Evolutionary conservation across 169 alveolate species (phyloP).

Genomic region (Plasmodium ovale): DNA sequence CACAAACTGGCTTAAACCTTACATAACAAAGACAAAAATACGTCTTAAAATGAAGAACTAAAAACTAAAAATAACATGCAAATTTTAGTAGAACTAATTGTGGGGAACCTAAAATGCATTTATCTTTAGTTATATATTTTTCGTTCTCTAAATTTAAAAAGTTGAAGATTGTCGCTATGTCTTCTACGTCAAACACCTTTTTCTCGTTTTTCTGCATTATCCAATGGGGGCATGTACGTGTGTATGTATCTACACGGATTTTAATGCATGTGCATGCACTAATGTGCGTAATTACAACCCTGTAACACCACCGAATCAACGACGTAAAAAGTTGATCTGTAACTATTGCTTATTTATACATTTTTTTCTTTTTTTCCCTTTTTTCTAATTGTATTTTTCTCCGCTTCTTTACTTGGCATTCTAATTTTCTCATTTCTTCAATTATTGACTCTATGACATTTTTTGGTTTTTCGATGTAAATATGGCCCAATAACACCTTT

Average conservation of each 20-base stretch:
- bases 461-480: conserved; percentile 58
- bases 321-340: neutral
- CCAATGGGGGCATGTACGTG: neutral
- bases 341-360: neutral
- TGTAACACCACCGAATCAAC: neutral
- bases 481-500: conserved; percentile 47
- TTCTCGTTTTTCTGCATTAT: conserved; percentile 2
- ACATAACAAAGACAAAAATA: neutral
- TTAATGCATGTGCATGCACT: neutral
- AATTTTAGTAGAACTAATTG: neutral
- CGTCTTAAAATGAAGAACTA: neutral
- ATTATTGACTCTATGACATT: conserved; percentile 54
- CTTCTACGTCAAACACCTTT: conserved; percentile 33
- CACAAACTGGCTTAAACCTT: conserved; percentile 73
- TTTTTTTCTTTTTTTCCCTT: neutral
- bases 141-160: conserved; percentile 64
- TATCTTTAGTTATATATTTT: conserved; percentile 54
- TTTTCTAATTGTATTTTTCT: neutral
- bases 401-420: conserved; percentile 20
- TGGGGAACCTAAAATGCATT: conserved; percentile 62
- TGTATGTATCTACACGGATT: conserved; percentile 7
- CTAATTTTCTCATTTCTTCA: conserved; percentile 51
- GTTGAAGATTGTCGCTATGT: conserved; percentile 37
- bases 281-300: neutral
- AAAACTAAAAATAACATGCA: neutral